These are phyloP conservation scores for Colletotrichum plurivorum DNA, from an alignment of 2,329 filamentous ascomycete species.

Conservation along the genomic window DNA sequence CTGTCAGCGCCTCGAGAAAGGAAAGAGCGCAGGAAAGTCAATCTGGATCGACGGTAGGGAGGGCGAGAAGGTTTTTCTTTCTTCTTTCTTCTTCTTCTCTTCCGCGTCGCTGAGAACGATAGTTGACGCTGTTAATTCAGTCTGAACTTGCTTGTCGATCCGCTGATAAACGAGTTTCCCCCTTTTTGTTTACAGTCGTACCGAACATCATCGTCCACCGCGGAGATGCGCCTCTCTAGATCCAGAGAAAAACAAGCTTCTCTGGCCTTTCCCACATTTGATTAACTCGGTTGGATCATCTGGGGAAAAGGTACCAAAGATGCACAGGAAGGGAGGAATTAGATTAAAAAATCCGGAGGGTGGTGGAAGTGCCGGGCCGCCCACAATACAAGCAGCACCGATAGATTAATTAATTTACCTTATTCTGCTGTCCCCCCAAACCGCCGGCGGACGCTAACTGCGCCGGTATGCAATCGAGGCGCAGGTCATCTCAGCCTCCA, in stretches of 20 bases:
- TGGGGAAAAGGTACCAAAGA: conserved; percentile 8
- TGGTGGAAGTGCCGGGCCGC: background rate
- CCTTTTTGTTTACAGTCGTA: no score
- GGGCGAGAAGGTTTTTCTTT: background rate
- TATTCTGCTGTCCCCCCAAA: background rate
- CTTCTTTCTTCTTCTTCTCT: no score
- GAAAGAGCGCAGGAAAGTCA: background rate
- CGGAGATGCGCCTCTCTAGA: background rate
- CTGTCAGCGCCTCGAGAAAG: background rate
- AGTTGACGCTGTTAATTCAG: no score
- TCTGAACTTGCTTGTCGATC: no score
- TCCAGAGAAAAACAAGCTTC: conserved; percentile 3
- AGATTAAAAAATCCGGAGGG: conserved; percentile 20
- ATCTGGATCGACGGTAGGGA: conserved; percentile 34
- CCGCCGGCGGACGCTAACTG: background rate
- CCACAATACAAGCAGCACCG: conserved; percentile 36
- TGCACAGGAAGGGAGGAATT: conserved; percentile 1
- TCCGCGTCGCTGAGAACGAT: no score
- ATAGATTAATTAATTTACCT: conserved; percentile 34
- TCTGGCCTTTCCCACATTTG: background rate
- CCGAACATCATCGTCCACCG: background rate
- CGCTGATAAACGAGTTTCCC: no score
- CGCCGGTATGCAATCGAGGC: background rate
- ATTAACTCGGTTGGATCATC: background rate
- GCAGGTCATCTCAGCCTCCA: background rate